phyloP scores from a whole-genome alignment of 345 rosid genomes.

The Acer negundo region DNA sequence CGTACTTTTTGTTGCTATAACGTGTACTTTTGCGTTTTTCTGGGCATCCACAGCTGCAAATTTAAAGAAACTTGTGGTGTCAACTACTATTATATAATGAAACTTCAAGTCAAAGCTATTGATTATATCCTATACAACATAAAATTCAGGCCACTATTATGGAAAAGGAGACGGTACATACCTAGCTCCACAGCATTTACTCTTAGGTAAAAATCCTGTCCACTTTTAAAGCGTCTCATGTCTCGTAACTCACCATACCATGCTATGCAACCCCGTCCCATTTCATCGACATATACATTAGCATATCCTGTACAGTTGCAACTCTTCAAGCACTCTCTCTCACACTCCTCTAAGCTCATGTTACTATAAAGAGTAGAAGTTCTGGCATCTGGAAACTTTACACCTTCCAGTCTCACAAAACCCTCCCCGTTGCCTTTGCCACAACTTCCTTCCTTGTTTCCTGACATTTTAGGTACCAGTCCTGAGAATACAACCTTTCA shows the following conservation, averaged over 20 bases:
- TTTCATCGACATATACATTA: neutral
- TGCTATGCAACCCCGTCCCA: neutral
- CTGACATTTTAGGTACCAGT: neutral
- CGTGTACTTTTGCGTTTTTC: neutral
- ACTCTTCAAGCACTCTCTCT: slow-evolving; percentile 1
- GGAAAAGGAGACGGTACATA: neutral
- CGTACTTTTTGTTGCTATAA: neutral
- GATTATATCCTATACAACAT: too few relatives aligned
- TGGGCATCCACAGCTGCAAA: neutral
- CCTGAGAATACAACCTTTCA: neutral
- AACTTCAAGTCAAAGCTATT: neutral
- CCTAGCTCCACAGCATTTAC: slow-evolving; percentile 8
- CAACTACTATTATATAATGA: too few relatives aligned
- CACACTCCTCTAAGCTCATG: slow-evolving; percentile 2
- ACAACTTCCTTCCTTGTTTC: neutral
- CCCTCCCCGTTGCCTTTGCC: slow-evolving; percentile 9
- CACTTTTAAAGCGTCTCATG: neutral
- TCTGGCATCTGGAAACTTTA: slow-evolving; percentile 3
- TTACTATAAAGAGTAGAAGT: neutral
- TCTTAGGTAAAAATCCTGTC: slow-evolving; percentile 7
- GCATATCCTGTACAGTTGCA: slow-evolving; percentile 14
- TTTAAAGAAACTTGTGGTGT: neutral
- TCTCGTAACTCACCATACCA: slow-evolving; percentile 6
- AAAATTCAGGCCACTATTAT: too few relatives aligned
- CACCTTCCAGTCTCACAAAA: neutral